Evolutionary conservation across 169 alveolate genomes (phyloP), one percentile per base, ranked within the genome.

Genomic region (Plasmodium adleri): DNA sequence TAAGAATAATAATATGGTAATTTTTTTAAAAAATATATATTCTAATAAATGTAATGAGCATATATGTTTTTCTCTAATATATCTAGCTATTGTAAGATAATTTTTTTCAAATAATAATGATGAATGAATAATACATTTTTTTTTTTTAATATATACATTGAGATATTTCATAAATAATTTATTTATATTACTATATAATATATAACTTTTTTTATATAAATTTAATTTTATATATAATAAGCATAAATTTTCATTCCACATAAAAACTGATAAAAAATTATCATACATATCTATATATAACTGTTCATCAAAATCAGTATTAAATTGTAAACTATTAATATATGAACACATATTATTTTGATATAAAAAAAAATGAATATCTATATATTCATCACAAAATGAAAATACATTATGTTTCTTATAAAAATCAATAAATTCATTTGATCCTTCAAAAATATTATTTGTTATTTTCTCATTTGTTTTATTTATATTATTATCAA

Each of bases 21-120:
- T 56, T 54, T 83, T 68, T 83, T 83, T 83, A 83, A 68, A 83
- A 67, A 83, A 83, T 68, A 83, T 83, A 28, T 83, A 66, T 43
- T 83, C 91, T 72, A 83, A 70, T 70, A 83, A 68, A 47, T 83
- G 91, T 13, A 83, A 52, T 49, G 91, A 83, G 17, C 91, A 83
- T 28, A 83, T 67, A 62, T 83, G 56, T 49, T 63, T 83, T 83
- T 83, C 91, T 60, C 83, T 68, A 54, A 83, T 83, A 62, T 83
- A 63, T 62, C 83, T 83, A 39, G 85, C 83, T 83, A 83, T 56
- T 56, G 91, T 70, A 13, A 62, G 54, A 43, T 83, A 68, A 83
- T 83, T 68, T 68, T 83, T 83, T 68, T 83, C 91, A 45, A 83
- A 83, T 45, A 83, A 72, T 15, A 80, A 67, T 15, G 90, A 58